Conservation (phyloP, 352 stramenopile species). For the Globisporangium heterothallicum region DNA sequence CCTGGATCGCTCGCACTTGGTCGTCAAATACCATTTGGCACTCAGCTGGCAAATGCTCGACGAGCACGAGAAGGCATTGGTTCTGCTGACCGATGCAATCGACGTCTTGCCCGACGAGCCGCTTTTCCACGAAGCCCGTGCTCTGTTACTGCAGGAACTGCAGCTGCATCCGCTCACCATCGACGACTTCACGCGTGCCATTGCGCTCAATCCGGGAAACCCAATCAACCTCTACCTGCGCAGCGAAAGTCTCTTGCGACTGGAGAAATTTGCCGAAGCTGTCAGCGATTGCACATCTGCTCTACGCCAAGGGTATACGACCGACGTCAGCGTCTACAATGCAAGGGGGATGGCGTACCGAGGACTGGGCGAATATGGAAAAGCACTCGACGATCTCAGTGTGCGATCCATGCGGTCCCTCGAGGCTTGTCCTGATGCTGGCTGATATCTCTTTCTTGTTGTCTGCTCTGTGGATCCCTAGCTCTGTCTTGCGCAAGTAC, state of each 20-base stretch:
- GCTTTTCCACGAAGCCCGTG: slow-evolving; percentile 52
- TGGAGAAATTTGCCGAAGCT: slow-evolving; percentile 34
- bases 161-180: slow-evolving; percentile 40
- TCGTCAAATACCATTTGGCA: slow-evolving; percentile 64
- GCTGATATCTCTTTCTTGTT: neutral
- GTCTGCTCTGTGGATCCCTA: slow-evolving; percentile 6
- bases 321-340: slow-evolving; percentile 43
- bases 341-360: slow-evolving; percentile 48
- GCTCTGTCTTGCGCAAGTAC: slow-evolving; percentile 32
- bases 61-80: slow-evolving; percentile 37
- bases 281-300: slow-evolving; percentile 37
- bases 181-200: slow-evolving; percentile 36
- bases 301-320: slow-evolving; percentile 17
- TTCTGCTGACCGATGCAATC: slow-evolving; percentile 46
- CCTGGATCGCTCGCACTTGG: slow-evolving; percentile 26
- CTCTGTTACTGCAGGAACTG: slow-evolving; percentile 57
- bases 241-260: slow-evolving; percentile 36
- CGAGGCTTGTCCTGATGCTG: neutral
- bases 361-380: slow-evolving; percentile 51
- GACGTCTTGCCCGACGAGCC: slow-evolving; percentile 48
- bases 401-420: slow-evolving; percentile 18
- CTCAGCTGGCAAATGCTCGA: slow-evolving; percentile 47
- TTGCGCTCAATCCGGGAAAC: slow-evolving; percentile 15
- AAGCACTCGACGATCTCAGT: slow-evolving; percentile 48
- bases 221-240: slow-evolving; percentile 34